phyloP scores from a whole-genome alignment of 176 grass and related monocot genomes.

The Musa schizocarpa region DNA sequence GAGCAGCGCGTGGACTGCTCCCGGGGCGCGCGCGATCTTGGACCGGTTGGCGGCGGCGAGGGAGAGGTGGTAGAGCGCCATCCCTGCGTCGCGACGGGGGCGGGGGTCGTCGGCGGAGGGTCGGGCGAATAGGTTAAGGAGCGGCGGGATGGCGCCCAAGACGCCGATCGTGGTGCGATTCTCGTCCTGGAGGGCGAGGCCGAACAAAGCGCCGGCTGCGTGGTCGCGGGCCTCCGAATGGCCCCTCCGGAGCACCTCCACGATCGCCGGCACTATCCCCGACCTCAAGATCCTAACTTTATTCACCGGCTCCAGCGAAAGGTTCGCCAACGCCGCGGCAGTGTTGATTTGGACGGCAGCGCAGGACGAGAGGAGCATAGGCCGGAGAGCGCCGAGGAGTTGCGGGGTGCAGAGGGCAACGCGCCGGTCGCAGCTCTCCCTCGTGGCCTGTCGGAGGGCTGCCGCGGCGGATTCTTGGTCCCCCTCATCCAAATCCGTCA shows the following conservation, averaged over 20 bases:
- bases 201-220: conserved; percentile 74
- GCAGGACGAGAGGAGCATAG: conserved; percentile 54
- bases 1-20: conserved; percentile 52
- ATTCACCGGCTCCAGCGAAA: conserved; percentile 71
- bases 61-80: conserved; percentile 83
- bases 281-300: conserved; percentile 72
- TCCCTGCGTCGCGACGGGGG: conserved; percentile 64
- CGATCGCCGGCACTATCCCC: conserved; percentile 56
- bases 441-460: conserved; percentile 55
- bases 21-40: conserved; percentile 60
- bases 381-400: conserved; percentile 55
- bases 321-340: conserved; percentile 57
- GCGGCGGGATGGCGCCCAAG: conserved; percentile 67
- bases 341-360: conserved; percentile 59
- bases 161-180: conserved; percentile 80
- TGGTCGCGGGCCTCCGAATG: conserved; percentile 67
- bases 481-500: conserved; percentile 23
- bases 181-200: conserved; percentile 75
- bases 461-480: conserved; percentile 58
- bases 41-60: conserved; percentile 55
- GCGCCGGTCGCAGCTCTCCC: conserved; percentile 44
- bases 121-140: conserved; percentile 50
- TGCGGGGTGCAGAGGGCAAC: conserved; percentile 53
- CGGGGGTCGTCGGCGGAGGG: conserved; percentile 14
- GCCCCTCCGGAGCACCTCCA: conserved; percentile 49